Evolutionary conservation across 2,329 filamentous ascomycete species (phyloP).

Genomic region (Aureobasidium sp.): DNA sequence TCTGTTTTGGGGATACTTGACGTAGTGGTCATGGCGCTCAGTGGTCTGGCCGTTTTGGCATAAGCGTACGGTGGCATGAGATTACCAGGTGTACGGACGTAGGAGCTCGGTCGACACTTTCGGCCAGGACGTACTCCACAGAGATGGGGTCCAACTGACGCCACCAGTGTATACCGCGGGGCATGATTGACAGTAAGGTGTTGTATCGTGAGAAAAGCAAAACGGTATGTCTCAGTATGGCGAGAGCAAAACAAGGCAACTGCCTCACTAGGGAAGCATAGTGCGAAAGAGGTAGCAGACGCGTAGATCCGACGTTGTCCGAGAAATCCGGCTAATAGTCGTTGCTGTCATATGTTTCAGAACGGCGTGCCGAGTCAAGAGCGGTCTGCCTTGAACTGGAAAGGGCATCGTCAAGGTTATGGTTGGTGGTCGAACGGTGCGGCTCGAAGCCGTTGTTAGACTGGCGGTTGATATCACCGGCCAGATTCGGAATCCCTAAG

Average conservation of each 20-base stretch:
- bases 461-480: slow-evolving; percentile 1
- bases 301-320: neutral
- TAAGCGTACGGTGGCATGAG: neutral
- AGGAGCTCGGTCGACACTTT: neutral
- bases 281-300: neutral
- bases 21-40: neutral
- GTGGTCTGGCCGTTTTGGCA: neutral
- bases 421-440: neutral
- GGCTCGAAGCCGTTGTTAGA: neutral
- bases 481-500: neutral
- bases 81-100: neutral
- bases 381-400: neutral
- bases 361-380: neutral
- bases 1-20: neutral
- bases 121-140: neutral
- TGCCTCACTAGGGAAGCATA: neutral
- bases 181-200: neutral
- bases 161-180: neutral
- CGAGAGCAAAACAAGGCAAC: neutral
- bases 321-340: too few relatives aligned
- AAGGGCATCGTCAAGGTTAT: neutral
- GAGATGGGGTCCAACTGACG: neutral
- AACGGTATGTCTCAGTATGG: neutral
- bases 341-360: slow-evolving; percentile 9
- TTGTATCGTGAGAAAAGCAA: neutral